Conservation (phyloP, 2,329 filamentous ascomycete species). For the Aspergillus quadricinctus region DNA sequence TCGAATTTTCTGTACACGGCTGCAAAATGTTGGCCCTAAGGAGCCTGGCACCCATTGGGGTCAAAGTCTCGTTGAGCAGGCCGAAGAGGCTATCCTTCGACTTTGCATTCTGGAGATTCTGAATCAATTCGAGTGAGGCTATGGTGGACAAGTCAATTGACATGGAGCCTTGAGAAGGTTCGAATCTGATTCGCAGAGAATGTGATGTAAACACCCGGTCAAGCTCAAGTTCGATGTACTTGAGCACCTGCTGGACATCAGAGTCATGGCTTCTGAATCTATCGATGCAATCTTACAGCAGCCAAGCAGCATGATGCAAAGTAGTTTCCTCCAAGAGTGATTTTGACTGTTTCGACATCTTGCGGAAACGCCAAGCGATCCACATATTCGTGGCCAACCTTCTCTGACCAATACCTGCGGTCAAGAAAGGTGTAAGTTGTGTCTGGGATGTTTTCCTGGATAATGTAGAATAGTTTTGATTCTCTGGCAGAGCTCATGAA, state of each 20-base stretch:
- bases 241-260: constrained; percentile 58
- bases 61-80: constrained; percentile 76
- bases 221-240: constrained; percentile 71
- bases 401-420: constrained; percentile 79
- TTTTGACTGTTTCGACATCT: constrained; percentile 75
- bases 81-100: constrained; percentile 82
- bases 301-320: constrained; percentile 82
- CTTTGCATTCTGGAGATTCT: constrained; percentile 73
- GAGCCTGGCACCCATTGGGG: constrained; percentile 82
- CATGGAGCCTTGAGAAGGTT: constrained; percentile 88
- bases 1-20: constrained; percentile 68
- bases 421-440: constrained; percentile 63
- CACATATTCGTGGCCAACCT: constrained; percentile 70
- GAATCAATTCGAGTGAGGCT: constrained; percentile 79
- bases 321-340: constrained; percentile 76
- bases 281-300: constrained; percentile 55
- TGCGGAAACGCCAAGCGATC: constrained; percentile 72
- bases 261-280: neutral
- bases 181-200: constrained; percentile 79
- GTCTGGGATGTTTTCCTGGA: constrained; percentile 66
- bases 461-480: constrained; percentile 69
- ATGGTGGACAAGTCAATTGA: constrained; percentile 91
- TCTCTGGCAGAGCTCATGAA: constrained; percentile 70
- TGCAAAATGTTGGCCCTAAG: constrained; percentile 84
- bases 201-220: constrained; percentile 67